Percentiles rank a stretch among this genome's conserved stretches.
Conservation (phyloP, 805 yeast species). For the Myxozyma nipponensis region DNA sequence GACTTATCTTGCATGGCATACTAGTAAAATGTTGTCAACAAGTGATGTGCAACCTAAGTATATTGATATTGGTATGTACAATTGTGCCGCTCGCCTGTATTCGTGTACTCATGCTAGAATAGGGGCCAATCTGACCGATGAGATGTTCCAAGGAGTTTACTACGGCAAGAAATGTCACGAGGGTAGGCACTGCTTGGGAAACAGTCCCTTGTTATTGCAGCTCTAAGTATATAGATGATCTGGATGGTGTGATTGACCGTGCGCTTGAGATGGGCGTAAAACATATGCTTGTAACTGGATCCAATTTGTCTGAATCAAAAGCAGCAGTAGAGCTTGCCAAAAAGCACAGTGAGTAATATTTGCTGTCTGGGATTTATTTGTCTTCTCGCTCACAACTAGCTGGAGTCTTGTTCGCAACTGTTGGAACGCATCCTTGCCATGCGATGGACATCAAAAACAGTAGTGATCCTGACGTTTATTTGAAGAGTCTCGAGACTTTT, state of each 20-base stretch:
- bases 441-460: conserved; percentile 52
- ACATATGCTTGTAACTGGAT: conserved; percentile 77
- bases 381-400: conserved; percentile 6
- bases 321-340: conserved; percentile 57
- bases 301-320: conserved; percentile 62
- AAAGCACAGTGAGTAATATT: conserved; percentile 30
- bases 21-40: too few species aligned
- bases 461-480: conserved; percentile 41
- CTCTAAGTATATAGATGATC: conserved; percentile 42
- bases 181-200: conserved; percentile 8
- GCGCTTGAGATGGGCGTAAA: conserved; percentile 64
- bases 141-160: conserved; percentile 80
- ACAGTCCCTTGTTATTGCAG: neutral
- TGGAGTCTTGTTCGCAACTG: conserved; percentile 55
- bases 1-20: too few species aligned
- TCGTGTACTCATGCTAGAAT: conserved; percentile 40
- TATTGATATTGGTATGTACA: conserved; percentile 21
- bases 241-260: conserved; percentile 58
- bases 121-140: conserved; percentile 80
- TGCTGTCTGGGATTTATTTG: neutral
- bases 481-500: conserved; percentile 48
- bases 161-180: conserved; percentile 66
- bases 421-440: conserved; percentile 94
- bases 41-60: too few species aligned
- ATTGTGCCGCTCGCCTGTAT: neutral